Percentiles rank a stretch among this genome's conserved stretches.
phyloP scores from a whole-genome alignment of 1,284 basidiomycete genomes.

The Marasmius sp. region DNA sequence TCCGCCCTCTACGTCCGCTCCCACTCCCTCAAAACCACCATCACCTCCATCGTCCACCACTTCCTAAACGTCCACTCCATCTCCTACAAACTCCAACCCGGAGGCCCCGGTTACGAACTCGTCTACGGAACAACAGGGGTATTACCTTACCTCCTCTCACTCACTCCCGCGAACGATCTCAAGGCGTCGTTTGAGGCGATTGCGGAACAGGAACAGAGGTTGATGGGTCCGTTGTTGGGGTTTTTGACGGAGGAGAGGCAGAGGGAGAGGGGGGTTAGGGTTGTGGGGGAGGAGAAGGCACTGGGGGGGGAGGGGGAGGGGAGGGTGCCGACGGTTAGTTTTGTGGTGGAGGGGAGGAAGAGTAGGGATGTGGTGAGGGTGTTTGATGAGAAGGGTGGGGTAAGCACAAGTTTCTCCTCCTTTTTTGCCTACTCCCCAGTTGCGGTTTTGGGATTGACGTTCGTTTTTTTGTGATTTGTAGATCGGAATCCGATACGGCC shows the following conservation, averaged over 20 bases:
- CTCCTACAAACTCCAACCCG: slow-evolving; percentile 69
- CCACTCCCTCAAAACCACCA: slow-evolving; percentile 42
- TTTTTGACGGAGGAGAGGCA: slow-evolving; percentile 44
- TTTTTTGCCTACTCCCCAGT: no score
- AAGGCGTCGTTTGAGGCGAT: slow-evolving; percentile 49
- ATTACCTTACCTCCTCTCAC: slow-evolving; percentile 57
- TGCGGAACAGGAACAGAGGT: slow-evolving; percentile 40
- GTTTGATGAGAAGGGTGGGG: slow-evolving; percentile 60
- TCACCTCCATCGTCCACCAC: slow-evolving; percentile 67
- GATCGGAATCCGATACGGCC: slow-evolving; percentile 46
- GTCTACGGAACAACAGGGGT: slow-evolving; percentile 2
- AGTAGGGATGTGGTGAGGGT: slow-evolving; percentile 65
- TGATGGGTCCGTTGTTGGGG: slow-evolving; percentile 34
- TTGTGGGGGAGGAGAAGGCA: slow-evolving; percentile 63
- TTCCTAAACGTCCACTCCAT: slow-evolving; percentile 55
- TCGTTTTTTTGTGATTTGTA: slow-evolving; percentile 4
- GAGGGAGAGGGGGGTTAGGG: slow-evolving; percentile 54
- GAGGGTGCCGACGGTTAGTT: slow-evolving; percentile 73
- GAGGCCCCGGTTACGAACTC: slow-evolving; percentile 56
- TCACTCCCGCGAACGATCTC: slow-evolving; percentile 49
- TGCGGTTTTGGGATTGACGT: no score
- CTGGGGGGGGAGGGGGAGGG: slow-evolving; percentile 33
- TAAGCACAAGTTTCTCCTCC: slow-evolving; percentile 46
- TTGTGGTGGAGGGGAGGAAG: slow-evolving; percentile 60
- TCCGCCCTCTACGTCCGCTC: slow-evolving; percentile 63